Conservation (phyloP, 306 rosid genomes). For the Abrus pulchellus region DNA sequence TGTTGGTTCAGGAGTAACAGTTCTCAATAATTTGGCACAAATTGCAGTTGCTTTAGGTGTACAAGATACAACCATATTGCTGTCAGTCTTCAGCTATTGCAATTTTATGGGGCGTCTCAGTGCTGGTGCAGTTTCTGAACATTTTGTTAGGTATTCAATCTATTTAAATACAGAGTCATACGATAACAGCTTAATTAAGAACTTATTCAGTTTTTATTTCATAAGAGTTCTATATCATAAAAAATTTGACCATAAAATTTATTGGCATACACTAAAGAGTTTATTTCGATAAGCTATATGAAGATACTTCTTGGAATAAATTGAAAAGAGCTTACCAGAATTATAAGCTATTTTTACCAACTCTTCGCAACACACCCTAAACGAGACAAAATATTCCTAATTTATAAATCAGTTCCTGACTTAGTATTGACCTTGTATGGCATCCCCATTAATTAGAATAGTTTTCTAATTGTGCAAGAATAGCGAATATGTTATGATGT, state of each 20-base stretch:
- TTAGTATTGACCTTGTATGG: conserved; percentile 21
- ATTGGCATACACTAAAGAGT: too few species aligned
- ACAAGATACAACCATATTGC: conserved; percentile 68
- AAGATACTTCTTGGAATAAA: too few species aligned
- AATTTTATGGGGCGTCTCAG: conserved; percentile 86
- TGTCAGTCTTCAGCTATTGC: conserved; percentile 85
- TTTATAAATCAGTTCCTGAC: conserved; percentile 16
- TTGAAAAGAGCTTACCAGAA: too few species aligned
- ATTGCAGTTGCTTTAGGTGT: conserved; percentile 80
- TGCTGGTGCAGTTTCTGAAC: conserved; percentile 81
- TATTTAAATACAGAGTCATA: conserved; percentile 6
- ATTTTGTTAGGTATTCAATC: conserved; percentile 75
- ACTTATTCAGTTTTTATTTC: too few species aligned
- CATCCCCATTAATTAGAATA: background rate
- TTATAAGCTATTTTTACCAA: too few species aligned
- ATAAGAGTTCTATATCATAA: too few species aligned
- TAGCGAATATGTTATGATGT: conserved; percentile 3
- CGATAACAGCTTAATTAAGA: too few species aligned
- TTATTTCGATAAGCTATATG: too few species aligned
- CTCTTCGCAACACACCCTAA: background rate
- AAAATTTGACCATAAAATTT: too few species aligned
- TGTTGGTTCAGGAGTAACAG: conserved; percentile 82
- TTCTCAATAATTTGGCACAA: conserved; percentile 89
- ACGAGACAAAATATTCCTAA: background rate
- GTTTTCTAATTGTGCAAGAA: conserved; percentile 2